A percentile compares a stretch with the other conserved stretches of the same genome.
Evolutionary conservation across 2,329 filamentous ascomycete species (phyloP).

Genomic region (Penicillium aurantiogriseum): DNA sequence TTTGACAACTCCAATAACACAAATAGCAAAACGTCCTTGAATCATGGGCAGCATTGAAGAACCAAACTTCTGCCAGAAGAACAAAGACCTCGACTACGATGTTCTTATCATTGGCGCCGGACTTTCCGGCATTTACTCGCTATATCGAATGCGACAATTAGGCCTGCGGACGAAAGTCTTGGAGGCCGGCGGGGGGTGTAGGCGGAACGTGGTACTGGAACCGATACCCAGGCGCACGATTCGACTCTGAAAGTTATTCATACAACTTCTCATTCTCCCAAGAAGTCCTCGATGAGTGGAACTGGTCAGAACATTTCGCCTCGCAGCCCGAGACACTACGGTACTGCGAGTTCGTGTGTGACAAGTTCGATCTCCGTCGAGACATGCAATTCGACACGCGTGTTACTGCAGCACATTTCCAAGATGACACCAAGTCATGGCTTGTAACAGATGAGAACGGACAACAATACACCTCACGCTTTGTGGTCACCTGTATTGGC

Average conservation of each 20-base stretch:
- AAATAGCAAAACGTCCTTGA: background rate
- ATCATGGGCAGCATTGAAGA: background rate
- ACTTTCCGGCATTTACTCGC: conserved; percentile 12
- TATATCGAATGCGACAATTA: conserved; percentile 7
- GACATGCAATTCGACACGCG: conserved; percentile 12
- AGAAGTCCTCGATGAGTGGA: conserved; percentile 10
- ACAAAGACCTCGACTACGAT: background rate
- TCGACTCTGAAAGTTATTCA: conserved; percentile 57
- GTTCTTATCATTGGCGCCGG: conserved; percentile 23
- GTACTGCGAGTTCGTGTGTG: conserved; percentile 8
- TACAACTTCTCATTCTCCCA: background rate
- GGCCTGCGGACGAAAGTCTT: conserved; percentile 10
- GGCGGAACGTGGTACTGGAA: conserved; percentile 48
- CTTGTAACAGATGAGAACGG: background rate
- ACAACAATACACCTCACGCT: conserved; percentile 2
- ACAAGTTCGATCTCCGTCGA: conserved; percentile 5
- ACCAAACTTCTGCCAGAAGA: background rate
- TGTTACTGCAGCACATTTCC: conserved; percentile 6
- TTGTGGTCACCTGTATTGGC: conserved; percentile 6
- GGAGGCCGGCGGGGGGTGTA: conserved; percentile 13
- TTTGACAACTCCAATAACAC: background rate
- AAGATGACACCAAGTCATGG: background rate
- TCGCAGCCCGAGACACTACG: conserved; percentile 12
- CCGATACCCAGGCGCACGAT: conserved; percentile 50
- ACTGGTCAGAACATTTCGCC: conserved; percentile 10